Evolutionary conservation across 441 rosid genomes (phyloP).

Genomic region (Populus tomentosa): DNA sequence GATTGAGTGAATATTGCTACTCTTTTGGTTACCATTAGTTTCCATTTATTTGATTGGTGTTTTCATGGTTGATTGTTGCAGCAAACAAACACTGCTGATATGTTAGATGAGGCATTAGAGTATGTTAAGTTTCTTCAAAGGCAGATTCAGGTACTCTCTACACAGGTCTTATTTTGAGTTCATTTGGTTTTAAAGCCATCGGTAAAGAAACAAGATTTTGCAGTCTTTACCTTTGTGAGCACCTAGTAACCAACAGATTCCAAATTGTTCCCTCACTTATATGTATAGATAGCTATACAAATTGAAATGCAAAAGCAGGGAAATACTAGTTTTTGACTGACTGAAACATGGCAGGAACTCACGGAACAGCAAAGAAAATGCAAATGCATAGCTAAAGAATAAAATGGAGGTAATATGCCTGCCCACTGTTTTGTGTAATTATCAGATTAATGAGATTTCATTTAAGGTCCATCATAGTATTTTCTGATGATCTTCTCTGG

Average conservation of each 20-base stretch:
- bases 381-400: too few relatives aligned
- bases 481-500: background rate
- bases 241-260: background rate
- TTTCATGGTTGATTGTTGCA: conserved; percentile 22
- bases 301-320: background rate
- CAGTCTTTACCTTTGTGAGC: background rate
- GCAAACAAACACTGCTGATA: conserved; percentile 93
- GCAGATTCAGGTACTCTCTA: conserved; percentile 65
- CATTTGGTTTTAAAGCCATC: conserved; percentile 3
- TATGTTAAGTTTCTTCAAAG: conserved; percentile 70
- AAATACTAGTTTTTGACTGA: conserved; percentile 1
- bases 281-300: background rate
- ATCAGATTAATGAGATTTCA: conserved; percentile 6
- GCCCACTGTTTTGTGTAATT: conserved; percentile 10
- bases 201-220: conserved; percentile 4
- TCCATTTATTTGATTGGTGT: background rate
- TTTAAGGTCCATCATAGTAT: background rate
- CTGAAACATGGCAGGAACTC: conserved; percentile 17
- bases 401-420: background rate
- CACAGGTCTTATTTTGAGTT: background rate
- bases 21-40: background rate
- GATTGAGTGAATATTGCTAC: background rate
- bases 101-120: conserved; percentile 81
- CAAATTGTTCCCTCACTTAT: background rate
- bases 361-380: too few relatives aligned